Base-by-base conservation (phyloP, 768 basidiomycete species). In the Leccinum aurantiacum region DNA sequence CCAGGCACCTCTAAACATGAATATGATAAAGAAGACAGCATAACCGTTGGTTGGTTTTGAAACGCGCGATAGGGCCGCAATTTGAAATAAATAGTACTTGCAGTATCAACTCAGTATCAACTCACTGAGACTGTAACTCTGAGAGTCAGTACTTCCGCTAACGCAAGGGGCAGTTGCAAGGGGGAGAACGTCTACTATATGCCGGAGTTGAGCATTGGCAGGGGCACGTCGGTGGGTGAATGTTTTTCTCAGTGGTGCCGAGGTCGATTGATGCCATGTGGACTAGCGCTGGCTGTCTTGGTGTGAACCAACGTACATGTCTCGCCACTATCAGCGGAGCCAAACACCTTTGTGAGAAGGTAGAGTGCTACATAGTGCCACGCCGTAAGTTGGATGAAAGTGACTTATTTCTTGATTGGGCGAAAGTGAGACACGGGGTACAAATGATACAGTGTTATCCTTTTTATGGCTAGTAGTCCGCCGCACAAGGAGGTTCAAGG, bases 401-500 rank as follows among this genome's bases (percentile, higher is more conserved):
- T 38, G 37, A 14, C n/a, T 44, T 19, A 46, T 46, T 19, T 41
- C 17, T 41, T 41, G 41, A 41, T 41, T n/a, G 41, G n/a, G n/a
- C 17, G 29, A 8, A 13, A 27, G 15, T n/a, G 19, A 24, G 41
- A n/a, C 33, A 41, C 41, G 60, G 58, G 58, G 54, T 35, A 35
- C 22, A 49, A 63, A 47, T 25, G 51, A 57, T 49, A 51, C 14
- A 46, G 41, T 24, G 41, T 24, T 51, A 13, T 53, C 44, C 24
- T 53, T 49, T 44, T 24, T 5, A 17, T 41, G 54, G 15, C 24
- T 48, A 22, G 55, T 44, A 22, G 55, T 54, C 60, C 67, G 68
- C 48, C 15, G 11, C n/a, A 4, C 48, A 60, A 62, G 68, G 68
- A 62, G n/a, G 47, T n/a, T 37, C 46, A 17, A 7, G 25, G 25